Evolutionary conservation across 129 eudicot genomes (phyloP).

Genomic region (Artemisia argyi): DNA sequence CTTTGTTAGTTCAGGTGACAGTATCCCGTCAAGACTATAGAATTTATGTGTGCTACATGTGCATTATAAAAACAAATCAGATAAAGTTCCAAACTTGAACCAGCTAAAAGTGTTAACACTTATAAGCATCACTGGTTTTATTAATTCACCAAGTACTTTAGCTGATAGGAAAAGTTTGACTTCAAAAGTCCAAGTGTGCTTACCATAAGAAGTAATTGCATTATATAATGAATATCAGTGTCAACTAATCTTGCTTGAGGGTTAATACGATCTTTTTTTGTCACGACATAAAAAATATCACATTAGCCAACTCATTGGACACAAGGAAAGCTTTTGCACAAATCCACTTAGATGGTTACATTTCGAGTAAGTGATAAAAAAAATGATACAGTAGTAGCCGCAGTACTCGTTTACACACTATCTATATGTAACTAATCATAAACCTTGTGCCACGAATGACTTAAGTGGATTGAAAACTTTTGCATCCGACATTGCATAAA

Average conservation of each 20-base stretch:
- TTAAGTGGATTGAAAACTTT: no score
- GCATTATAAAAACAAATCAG: constrained; percentile 11
- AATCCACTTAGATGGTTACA: no score
- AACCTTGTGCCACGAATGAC: no score
- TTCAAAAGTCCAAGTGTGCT: constrained; percentile 18
- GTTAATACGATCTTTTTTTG: not conserved
- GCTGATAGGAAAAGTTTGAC: constrained; percentile 7
- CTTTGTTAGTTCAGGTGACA: constrained; percentile 62
- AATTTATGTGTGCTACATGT: constrained; percentile 59
- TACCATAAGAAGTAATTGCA: not conserved
- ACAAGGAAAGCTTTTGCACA: no score
- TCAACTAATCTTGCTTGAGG: not conserved
- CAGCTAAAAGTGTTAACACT: not conserved
- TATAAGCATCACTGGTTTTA: no score
- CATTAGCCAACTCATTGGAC: not conserved
- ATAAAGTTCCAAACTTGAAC: constrained; percentile 10
- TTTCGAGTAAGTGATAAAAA: no score
- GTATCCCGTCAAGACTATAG: constrained; percentile 77
- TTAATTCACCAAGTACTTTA: no score
- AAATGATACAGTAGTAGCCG: no score
- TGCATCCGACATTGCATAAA: no score
- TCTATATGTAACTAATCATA: no score
- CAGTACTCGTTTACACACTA: no score
- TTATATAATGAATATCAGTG: not conserved
- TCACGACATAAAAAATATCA: not conserved